Conservation (phyloP, 441 rosid genomes). For the Melastoma candidum region DNA sequence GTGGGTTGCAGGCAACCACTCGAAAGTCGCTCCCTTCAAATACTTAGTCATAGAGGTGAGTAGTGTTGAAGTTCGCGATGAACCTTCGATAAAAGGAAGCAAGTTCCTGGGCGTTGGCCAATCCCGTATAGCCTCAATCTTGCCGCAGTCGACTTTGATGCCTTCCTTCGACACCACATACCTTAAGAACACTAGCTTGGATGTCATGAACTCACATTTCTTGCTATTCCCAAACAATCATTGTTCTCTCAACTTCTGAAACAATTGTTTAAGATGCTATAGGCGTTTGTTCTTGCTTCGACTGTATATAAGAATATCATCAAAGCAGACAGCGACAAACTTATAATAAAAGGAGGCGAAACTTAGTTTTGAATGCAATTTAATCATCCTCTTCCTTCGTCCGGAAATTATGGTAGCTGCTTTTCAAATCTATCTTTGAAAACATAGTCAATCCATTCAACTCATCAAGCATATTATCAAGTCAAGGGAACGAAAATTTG, state of each 20-base stretch:
- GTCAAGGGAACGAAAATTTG: not conserved
- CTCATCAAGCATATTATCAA: slow-evolving; percentile 5
- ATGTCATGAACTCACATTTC: not conserved
- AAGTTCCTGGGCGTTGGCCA: not conserved
- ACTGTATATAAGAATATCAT: not conserved
- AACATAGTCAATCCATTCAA: not conserved
- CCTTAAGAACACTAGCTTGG: not conserved
- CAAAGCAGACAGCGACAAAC: not conserved
- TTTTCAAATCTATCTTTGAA: slow-evolving; percentile 3
- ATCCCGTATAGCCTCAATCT: not conserved
- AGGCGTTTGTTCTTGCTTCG: not conserved
- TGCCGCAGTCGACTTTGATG: not conserved
- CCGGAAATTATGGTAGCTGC: not conserved
- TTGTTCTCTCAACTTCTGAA: not conserved
- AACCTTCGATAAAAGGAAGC: not conserved
- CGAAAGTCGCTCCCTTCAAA: not conserved
- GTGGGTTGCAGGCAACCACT: not conserved
- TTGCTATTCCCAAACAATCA: not conserved
- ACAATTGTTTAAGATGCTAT: not conserved
- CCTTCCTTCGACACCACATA: not conserved
- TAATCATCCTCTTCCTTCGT: slow-evolving; percentile 1
- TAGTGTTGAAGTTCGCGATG: not conserved
- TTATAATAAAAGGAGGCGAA: not conserved
- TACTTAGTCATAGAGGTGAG: not conserved
- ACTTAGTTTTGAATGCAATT: not conserved